phyloP scores from a whole-genome alignment of 164 flowering plant species.

The Aristolochia contorta region DNA sequence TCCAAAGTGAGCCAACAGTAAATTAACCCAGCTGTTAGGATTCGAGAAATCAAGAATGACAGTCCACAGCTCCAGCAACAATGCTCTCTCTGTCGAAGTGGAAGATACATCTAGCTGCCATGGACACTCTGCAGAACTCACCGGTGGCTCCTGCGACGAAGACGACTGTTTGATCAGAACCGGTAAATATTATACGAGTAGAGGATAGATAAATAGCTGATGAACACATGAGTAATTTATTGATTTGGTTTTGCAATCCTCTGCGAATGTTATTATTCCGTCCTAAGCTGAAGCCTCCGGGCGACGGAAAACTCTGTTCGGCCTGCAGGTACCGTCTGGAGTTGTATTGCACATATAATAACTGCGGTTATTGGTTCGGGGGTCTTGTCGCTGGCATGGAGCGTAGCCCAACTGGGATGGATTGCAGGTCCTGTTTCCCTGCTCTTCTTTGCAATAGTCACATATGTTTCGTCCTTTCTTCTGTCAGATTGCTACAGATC shows the following conservation, averaged over 20 bases:
- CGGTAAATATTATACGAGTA: no score
- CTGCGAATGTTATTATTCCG: no score
- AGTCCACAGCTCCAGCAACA: background rate
- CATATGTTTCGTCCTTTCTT: constrained; percentile 36
- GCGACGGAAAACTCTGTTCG: background rate
- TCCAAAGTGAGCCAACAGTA: no score
- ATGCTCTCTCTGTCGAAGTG: background rate
- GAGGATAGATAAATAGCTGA: no score
- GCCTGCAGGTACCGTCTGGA: constrained; percentile 54
- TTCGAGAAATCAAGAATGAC: no score
- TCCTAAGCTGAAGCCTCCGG: no score
- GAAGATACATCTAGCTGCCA: background rate
- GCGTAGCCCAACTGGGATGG: constrained; percentile 63
- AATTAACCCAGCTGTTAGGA: no score
- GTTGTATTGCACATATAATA: constrained; percentile 56
- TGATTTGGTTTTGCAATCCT: no score
- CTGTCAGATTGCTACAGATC: constrained; percentile 48
- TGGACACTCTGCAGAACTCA: background rate
- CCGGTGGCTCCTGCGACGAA: background rate
- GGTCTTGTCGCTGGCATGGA: constrained; percentile 53
- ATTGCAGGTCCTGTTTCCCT: constrained; percentile 51
- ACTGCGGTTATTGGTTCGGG: constrained; percentile 67
- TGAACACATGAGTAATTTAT: no score
- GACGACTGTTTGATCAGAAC: no score
- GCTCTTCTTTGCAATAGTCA: constrained; percentile 44